phyloP scores from a whole-genome alignment of 139 green algal genomes.

The Tetradesmus obliquus region DNA sequence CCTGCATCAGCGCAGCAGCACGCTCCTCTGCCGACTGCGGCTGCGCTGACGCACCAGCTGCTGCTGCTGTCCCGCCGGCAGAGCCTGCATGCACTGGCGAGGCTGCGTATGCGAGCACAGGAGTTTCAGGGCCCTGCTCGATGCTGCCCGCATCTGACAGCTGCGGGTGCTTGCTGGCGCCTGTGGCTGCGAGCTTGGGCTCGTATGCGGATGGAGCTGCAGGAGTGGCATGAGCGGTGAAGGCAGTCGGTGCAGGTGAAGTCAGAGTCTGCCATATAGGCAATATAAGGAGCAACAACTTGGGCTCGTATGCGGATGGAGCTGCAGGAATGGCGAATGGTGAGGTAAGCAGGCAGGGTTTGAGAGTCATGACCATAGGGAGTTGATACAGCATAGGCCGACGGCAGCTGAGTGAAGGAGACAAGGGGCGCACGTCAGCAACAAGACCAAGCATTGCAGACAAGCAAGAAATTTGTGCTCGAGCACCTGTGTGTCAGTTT shows the following conservation, averaged over 20 bases:
- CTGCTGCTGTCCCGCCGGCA: conserved; percentile 15
- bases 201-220: conserved; percentile 6
- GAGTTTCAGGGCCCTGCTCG: conserved; percentile 1
- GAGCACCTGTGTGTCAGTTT: background rate
- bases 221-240: background rate
- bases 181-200: background rate
- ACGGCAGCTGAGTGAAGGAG: background rate
- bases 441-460: background rate
- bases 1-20: conserved; percentile 25
- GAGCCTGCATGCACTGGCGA: background rate
- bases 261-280: too few relatives aligned
- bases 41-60: background rate
- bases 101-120: background rate
- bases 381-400: too few relatives aligned
- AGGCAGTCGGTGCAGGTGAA: too few relatives aligned
- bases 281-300: background rate
- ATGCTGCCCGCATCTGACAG: background rate
- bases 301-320: background rate
- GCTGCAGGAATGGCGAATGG: background rate
- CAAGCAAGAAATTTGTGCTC: background rate
- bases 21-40: conserved; percentile 36
- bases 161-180: background rate
- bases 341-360: too few relatives aligned
- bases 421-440: background rate
- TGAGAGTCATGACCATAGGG: too few relatives aligned